phyloP scores from a whole-genome alignment of 345 rosid species.

The Hibiscus mutabilis region DNA sequence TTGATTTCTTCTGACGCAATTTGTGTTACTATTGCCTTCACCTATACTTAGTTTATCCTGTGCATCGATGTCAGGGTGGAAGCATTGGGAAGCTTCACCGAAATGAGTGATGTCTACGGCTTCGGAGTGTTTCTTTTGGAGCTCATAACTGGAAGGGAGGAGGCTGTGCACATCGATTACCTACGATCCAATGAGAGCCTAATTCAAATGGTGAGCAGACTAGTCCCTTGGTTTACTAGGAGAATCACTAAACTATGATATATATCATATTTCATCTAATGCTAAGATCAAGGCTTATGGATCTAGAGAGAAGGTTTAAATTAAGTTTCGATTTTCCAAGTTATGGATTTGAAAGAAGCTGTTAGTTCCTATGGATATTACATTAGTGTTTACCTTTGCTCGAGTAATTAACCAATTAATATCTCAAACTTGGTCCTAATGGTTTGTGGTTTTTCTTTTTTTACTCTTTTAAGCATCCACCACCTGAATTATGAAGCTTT shows the following conservation, averaged over 20 bases:
- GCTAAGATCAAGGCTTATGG: not conserved
- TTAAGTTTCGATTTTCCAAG: not conserved
- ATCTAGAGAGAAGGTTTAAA: no score
- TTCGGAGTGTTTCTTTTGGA: conserved; percentile 68
- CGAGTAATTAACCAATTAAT: no score
- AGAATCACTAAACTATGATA: not conserved
- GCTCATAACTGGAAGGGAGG: conserved; percentile 46
- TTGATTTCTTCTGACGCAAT: conserved; percentile 8
- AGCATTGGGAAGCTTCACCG: conserved; percentile 30
- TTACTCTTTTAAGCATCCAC: not conserved
- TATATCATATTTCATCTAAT: not conserved
- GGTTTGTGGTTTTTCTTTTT: not conserved
- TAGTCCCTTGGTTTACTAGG: not conserved
- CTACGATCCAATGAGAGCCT: conserved; percentile 37
- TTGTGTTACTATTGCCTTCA: conserved; percentile 7
- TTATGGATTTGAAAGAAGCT: not conserved
- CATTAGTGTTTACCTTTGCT: not conserved
- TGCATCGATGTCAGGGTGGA: conserved; percentile 27
- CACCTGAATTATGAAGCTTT: not conserved
- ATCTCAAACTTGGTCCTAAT: not conserved
- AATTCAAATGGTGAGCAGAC: conserved; percentile 37
- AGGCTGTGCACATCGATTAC: conserved; percentile 20
- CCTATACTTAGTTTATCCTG: not conserved
- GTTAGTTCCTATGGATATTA: no score
- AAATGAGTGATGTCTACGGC: conserved; percentile 52